phyloP scores from a whole-genome alignment of 129 eudicot species.

The Helianthus tuberosus region DNA sequence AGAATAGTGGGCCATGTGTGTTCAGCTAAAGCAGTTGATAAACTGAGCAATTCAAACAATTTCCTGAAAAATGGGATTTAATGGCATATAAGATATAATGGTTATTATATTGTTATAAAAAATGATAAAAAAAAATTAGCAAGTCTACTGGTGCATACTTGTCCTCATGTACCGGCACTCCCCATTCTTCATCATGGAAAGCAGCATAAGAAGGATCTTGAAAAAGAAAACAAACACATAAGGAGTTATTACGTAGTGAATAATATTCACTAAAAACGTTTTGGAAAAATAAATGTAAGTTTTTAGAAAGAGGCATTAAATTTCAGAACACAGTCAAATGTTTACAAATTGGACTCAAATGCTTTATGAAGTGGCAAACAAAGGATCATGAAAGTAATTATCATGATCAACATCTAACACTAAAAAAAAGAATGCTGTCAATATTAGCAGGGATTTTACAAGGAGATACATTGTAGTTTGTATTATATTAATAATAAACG shows the following conservation, averaged over 20 bases:
- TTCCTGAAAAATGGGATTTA: constrained; percentile 54
- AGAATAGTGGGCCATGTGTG: constrained; percentile 88
- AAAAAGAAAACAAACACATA: constrained; percentile 27
- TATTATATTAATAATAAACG: not conserved
- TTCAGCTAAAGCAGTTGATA: constrained; percentile 88
- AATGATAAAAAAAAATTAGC: not conserved
- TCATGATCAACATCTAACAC: constrained; percentile 1
- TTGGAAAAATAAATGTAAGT: not conserved
- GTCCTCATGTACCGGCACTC: constrained; percentile 78
- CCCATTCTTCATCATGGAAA: constrained; percentile 88
- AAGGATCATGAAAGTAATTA: not conserved
- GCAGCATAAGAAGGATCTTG: constrained; percentile 59
- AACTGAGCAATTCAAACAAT: constrained; percentile 83
- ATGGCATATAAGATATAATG: not conserved
- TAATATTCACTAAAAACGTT: not conserved
- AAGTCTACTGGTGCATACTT: constrained; percentile 40
- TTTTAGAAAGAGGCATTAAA: not conserved
- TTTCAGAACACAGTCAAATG: not conserved
- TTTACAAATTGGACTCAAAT: not conserved
- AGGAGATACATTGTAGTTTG: not conserved
- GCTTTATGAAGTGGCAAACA: not conserved
- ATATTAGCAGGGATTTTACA: not conserved
- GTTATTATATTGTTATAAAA: not conserved
- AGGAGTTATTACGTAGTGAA: constrained; percentile 8
- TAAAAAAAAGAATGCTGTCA: not conserved